These are phyloP conservation scores for Gloeophyllum trabeum DNA, from an alignment of 768 basidiomycete species.

Conservation along the genomic window DNA sequence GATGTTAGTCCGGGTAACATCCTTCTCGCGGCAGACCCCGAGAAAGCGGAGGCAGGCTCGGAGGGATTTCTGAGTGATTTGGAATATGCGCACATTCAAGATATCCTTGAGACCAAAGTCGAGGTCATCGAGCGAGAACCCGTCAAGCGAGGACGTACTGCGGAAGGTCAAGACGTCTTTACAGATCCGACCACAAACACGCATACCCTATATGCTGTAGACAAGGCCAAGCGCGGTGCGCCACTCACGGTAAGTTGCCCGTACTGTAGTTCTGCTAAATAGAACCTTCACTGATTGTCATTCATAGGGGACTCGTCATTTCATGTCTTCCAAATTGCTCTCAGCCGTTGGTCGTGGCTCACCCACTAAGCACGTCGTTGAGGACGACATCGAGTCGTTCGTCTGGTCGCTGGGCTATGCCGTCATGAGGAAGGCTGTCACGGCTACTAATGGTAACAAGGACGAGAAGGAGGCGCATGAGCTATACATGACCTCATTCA, in stretches of 20 bases:
- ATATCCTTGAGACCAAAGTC: too few relatives aligned
- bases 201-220: too few relatives aligned
- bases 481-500: too few relatives aligned
- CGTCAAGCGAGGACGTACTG: too few relatives aligned
- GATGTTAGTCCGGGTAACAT: constrained; percentile 24
- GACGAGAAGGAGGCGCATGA: too few relatives aligned
- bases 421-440: too few relatives aligned
- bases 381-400: constrained; percentile 10
- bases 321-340: constrained; percentile 11
- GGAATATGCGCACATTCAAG: constrained; percentile 14
- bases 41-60: constrained; percentile 1
- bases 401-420: constrained; percentile 7
- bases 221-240: too few relatives aligned
- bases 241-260: constrained; percentile 1
- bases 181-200: too few relatives aligned
- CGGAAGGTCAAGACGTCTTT: too few relatives aligned
- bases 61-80: constrained; percentile 21
- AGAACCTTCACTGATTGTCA: neutral
- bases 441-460: too few relatives aligned
- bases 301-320: constrained; percentile 13
- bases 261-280: neutral
- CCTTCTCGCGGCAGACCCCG: constrained; percentile 14
- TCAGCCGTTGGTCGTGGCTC: neutral
- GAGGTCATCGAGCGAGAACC: too few relatives aligned
- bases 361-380: neutral